Conservation (phyloP, 2,329 filamentous ascomycete genomes). For the Lachnellula suecica region DNA sequence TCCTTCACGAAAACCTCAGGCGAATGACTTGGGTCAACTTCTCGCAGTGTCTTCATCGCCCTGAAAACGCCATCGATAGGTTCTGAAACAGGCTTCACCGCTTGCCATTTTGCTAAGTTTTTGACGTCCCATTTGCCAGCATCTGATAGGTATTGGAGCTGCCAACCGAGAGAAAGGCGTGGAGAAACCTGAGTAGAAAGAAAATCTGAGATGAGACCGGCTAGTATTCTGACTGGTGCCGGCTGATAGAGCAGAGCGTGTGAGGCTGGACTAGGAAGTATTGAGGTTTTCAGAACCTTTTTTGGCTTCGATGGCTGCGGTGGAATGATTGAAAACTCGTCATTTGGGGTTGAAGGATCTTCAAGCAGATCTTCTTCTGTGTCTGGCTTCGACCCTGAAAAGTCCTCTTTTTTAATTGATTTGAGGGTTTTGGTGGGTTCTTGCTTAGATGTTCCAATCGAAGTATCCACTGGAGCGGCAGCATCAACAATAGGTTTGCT, state of each 20-base stretch:
- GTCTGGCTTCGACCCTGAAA: conserved; percentile 31
- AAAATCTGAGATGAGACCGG: conserved; percentile 82
- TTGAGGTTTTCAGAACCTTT: conserved; percentile 62
- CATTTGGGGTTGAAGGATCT: conserved; percentile 47
- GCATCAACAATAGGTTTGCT: conserved; percentile 45
- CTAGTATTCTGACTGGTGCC: conserved; percentile 70
- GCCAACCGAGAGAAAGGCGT: conserved; percentile 82
- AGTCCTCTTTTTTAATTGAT: conserved; percentile 40
- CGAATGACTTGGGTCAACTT: conserved; percentile 81
- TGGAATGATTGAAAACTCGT: conserved; percentile 43
- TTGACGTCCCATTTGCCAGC: conserved; percentile 98
- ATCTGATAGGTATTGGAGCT: conserved; percentile 82
- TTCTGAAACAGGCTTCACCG: conserved; percentile 72
- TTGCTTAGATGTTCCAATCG: conserved; percentile 23
- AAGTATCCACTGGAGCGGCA: conserved; percentile 46
- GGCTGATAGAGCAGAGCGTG: conserved; percentile 85
- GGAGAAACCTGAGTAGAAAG: conserved; percentile 72
- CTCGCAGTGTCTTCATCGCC: conserved; percentile 89
- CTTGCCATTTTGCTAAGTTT: conserved; percentile 89
- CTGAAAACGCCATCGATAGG: conserved; percentile 79
- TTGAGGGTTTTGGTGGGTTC: conserved; percentile 36
- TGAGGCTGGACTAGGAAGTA: conserved; percentile 75
- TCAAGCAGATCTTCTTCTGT: conserved; percentile 39
- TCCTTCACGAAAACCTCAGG: conserved; percentile 68
- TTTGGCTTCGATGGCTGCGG: conserved; percentile 47